Evolutionary conservation across 1,284 basidiomycete genomes (phyloP), one percentile per base, ranked within the genome.

Genomic region (Marasmius tenuissimus): DNA sequence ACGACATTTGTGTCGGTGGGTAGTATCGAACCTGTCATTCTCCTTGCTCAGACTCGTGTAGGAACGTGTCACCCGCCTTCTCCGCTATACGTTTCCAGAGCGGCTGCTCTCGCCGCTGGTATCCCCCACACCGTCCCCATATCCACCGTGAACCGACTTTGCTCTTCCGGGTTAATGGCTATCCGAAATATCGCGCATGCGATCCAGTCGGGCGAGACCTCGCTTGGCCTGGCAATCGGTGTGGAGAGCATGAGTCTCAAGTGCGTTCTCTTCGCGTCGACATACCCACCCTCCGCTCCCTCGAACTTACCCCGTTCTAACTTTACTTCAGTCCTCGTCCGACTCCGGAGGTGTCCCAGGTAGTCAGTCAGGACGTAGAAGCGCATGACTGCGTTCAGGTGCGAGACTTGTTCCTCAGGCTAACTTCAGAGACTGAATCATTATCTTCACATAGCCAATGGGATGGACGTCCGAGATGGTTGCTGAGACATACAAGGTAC

Each of bases 401-500:
- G 65, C 66, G 81, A 52, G 34, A 58, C n/a, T 38, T 12, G 14
- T 16, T 16, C 42, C 51, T n/a, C 11, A 20, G 4, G 10, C 22
- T 53, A 16, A 11, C 27, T 54, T 14, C 42, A 34, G 48, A n/a
- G 18, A 20, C n/a, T 47, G 1, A 45, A 27, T 42, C 35, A 52
- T 20, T 20, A 35, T 27, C 3, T 18, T 18, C 37, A 34, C 18
- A 16, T 66, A 94, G 91, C 91, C 94, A 14, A 96, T 96, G 93
- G 93, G 94, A 11, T 95, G 93, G 93, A 95, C 93, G 0, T 92
- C 91, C 3, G 93, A 96, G 72, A 90, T 92, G 85, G 91, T 93
- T 18, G 92, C 92, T 16, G 75, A 88, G 66, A 81, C 86, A 27
- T 96, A 90, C 76, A 82, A 87, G 42, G 77, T 96, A 60, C 81